Percentiles rank a stretch among this genome's conserved stretches.
Evolutionary conservation across 2,329 filamentous ascomycete species (phyloP).

Genomic region (Coniochaeta sp.): DNA sequence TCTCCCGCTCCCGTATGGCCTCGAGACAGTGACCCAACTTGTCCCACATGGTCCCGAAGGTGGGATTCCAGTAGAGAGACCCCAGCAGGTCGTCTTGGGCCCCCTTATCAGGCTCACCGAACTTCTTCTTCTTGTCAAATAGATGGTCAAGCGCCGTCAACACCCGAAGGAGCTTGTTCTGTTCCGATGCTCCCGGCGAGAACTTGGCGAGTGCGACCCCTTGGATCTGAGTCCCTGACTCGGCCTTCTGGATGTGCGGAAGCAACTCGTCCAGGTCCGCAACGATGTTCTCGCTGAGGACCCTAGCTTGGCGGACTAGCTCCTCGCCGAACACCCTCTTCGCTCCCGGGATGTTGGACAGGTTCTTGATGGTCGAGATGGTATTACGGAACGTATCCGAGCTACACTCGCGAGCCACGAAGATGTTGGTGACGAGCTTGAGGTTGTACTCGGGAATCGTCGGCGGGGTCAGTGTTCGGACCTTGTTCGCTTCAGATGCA

Average conservation of each 20-base stretch:
- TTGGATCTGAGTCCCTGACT: slow-evolving; percentile 89
- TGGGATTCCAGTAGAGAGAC: slow-evolving; percentile 82
- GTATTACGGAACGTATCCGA: slow-evolving; percentile 98
- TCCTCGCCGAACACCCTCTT: slow-evolving; percentile 91
- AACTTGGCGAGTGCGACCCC: slow-evolving; percentile 91
- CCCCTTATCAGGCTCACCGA: slow-evolving; percentile 32
- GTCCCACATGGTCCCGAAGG: slow-evolving; percentile 85
- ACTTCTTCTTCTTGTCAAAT: slow-evolving; percentile 73
- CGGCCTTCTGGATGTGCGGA: slow-evolving; percentile 77
- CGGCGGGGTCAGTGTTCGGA: slow-evolving; percentile 66
- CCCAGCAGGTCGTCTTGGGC: slow-evolving; percentile 81
- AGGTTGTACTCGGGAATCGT: slow-evolving; percentile 84
- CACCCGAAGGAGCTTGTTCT: slow-evolving; percentile 89
- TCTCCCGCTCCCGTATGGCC: slow-evolving; percentile 84
- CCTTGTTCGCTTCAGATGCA: slow-evolving; percentile 36
- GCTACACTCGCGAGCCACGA: slow-evolving; percentile 92
- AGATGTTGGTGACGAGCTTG: slow-evolving; percentile 90
- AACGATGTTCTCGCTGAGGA: slow-evolving; percentile 77
- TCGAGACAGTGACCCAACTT: slow-evolving; percentile 84
- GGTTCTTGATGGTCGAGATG: slow-evolving; percentile 95
- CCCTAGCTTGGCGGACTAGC: slow-evolving; percentile 78
- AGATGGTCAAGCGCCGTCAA: slow-evolving; percentile 92
- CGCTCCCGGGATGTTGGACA: slow-evolving; percentile 85
- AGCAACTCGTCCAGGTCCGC: slow-evolving; percentile 78
- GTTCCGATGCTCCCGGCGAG: slow-evolving; percentile 90